A percentile compares a stretch with the other conserved stretches of the same genome.
These are phyloP conservation scores for Skeletonema marinoi DNA, from an alignment of 108 stramenopile species.

Conservation along the genomic window DNA sequence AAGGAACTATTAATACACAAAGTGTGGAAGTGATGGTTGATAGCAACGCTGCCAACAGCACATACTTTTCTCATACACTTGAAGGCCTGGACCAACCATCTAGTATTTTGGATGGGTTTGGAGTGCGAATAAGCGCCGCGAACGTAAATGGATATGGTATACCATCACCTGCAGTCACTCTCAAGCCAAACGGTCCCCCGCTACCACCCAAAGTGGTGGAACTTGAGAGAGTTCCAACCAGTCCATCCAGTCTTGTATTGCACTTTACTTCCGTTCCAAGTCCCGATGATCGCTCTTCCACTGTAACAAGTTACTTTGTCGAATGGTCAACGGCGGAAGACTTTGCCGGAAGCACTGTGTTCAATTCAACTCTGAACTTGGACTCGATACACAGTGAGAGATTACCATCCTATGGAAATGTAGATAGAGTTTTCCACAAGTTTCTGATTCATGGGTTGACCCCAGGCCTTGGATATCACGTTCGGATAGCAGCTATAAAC, in stretches of 20 bases:
- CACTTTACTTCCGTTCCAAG: constrained; percentile 55
- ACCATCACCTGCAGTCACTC: constrained; percentile 41
- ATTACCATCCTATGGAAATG: constrained; percentile 25
- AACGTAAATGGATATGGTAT: constrained; percentile 53
- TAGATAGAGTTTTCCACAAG: constrained; percentile 11
- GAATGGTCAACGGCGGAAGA: constrained; percentile 63
- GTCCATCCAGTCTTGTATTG: constrained; percentile 34
- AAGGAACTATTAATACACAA: constrained; percentile 20
- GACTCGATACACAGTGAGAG: constrained; percentile 16
- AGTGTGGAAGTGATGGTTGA: constrained; percentile 9
- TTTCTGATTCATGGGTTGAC: constrained; percentile 20
- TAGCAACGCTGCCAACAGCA: neutral
- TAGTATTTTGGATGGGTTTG: constrained; percentile 51
- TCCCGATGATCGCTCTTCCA: constrained; percentile 51
- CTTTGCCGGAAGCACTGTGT: constrained; percentile 41
- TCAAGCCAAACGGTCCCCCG: constrained; percentile 63
- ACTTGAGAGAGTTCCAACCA: constrained; percentile 46
- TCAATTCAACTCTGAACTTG: constrained; percentile 41
- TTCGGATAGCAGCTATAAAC: constrained; percentile 34
- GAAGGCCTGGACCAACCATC: constrained; percentile 50
- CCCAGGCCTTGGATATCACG: constrained; percentile 29
- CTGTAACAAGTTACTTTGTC: constrained; percentile 60
- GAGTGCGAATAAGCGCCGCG: constrained; percentile 58
- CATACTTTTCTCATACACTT: constrained; percentile 51
- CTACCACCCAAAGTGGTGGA: constrained; percentile 49